Conservation (phyloP, 352 stramenopile genomes). For the Peronospora belbahrii region DNA sequence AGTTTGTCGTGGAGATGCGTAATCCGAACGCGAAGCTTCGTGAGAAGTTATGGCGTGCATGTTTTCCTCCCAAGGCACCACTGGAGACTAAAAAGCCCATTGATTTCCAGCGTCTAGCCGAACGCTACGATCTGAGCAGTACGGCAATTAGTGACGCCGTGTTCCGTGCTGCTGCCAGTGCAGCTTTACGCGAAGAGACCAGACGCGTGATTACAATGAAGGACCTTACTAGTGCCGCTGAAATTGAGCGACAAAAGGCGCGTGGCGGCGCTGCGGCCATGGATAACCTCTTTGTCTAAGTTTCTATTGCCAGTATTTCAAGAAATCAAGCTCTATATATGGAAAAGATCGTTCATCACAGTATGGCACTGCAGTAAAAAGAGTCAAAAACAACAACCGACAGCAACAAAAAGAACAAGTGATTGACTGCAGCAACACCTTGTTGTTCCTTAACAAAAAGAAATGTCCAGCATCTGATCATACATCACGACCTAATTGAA, state of each 20-base stretch:
- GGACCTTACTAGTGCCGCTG: slow-evolving; percentile 59
- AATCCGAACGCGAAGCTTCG: slow-evolving; percentile 65
- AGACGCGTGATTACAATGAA: slow-evolving; percentile 73
- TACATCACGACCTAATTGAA: no score
- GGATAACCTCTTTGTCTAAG: slow-evolving; percentile 80
- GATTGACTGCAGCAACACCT: slow-evolving; percentile 17
- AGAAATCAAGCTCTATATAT: slow-evolving; percentile 14
- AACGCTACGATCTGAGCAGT: slow-evolving; percentile 70
- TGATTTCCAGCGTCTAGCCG: slow-evolving; percentile 62
- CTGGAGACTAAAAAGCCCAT: slow-evolving; percentile 42
- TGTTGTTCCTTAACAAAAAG: slow-evolving; percentile 7
- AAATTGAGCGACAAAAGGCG: slow-evolving; percentile 68
- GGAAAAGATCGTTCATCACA: slow-evolving; percentile 1
- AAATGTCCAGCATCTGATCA: no score
- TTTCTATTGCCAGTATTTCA: background rate
- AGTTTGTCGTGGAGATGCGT: slow-evolving; percentile 84
- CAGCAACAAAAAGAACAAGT: slow-evolving; percentile 10
- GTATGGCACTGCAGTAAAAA: slow-evolving; percentile 4
- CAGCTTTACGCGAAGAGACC: slow-evolving; percentile 51
- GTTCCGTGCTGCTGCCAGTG: slow-evolving; percentile 69
- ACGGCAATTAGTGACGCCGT: slow-evolving; percentile 77
- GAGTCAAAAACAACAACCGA: slow-evolving; percentile 2
- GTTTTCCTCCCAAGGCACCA: slow-evolving; percentile 63
- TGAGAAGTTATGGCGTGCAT: slow-evolving; percentile 65
- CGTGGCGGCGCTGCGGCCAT: slow-evolving; percentile 52